Conservation (phyloP, 805 yeast species). For the Priceomyces carsonii region DNA sequence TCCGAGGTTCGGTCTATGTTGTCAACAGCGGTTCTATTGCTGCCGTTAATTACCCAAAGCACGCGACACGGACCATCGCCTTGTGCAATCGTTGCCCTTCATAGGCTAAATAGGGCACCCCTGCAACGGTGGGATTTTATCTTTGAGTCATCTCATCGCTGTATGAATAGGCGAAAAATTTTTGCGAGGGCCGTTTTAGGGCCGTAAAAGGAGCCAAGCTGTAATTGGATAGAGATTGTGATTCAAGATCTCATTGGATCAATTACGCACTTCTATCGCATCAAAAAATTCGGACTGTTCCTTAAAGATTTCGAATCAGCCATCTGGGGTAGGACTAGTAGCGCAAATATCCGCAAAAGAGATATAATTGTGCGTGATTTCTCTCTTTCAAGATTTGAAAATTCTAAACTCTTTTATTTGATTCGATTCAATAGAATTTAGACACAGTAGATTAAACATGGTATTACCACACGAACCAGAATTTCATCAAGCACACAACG, state of each 20-base stretch:
- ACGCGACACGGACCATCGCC: no score
- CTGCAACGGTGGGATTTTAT: no score
- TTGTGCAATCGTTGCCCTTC: no score
- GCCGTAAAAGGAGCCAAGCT: neutral
- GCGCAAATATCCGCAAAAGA: neutral
- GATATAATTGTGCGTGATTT: neutral
- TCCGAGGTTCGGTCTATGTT: no score
- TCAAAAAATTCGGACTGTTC: neutral
- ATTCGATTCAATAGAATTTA: neutral
- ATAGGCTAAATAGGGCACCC: no score
- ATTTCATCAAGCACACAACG: conserved; percentile 98
- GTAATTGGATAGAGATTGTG: conserved; percentile 9
- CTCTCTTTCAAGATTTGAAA: neutral
- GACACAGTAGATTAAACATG: conserved; percentile 41
- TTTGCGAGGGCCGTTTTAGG: conserved; percentile 5
- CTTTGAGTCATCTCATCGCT: conserved; percentile 2
- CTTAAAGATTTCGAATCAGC: conserved; percentile 1
- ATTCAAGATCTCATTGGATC: conserved; percentile 4
- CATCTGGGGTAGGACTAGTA: conserved; percentile 2
- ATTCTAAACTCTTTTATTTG: neutral
- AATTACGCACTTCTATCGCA: neutral
- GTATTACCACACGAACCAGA: conserved; percentile 94
- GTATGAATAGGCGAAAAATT: conserved; percentile 3
- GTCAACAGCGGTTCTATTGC: no score
- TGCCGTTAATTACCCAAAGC: no score